phyloP scores from a whole-genome alignment of 208 protist species.

The Trypanosoma platydactyli region DNA sequence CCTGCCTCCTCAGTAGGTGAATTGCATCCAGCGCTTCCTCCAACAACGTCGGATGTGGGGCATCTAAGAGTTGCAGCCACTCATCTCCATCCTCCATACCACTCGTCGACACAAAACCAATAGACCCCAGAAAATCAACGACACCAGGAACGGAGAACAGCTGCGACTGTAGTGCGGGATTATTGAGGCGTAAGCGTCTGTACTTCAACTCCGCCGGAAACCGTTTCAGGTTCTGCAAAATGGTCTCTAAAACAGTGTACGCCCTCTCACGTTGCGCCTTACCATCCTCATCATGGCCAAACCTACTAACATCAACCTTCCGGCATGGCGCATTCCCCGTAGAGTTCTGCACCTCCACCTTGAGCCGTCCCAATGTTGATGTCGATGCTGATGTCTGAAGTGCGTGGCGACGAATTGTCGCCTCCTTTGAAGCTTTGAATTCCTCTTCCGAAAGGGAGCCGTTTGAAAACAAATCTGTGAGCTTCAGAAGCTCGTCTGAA shows the following conservation, averaged over 20 bases:
- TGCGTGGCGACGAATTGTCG: slow-evolving; percentile 30
- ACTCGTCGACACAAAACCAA: slow-evolving; percentile 37
- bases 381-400: background rate
- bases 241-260: slow-evolving; percentile 40
- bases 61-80: slow-evolving; percentile 9
- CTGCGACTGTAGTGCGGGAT: slow-evolving; percentile 37
- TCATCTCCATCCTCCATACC: background rate
- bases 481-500: slow-evolving; percentile 45
- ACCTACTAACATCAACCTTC: slow-evolving; percentile 18
- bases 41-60: slow-evolving; percentile 20
- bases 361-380: background rate
- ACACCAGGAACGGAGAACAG: slow-evolving; percentile 50
- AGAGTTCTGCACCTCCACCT: background rate
- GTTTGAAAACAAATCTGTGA: slow-evolving; percentile 54
- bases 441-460: slow-evolving; percentile 60
- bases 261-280: slow-evolving; percentile 31
- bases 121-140: slow-evolving; percentile 37
- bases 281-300: slow-evolving; percentile 11
- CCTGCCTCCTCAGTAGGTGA: slow-evolving; percentile 15
- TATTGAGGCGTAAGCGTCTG: slow-evolving; percentile 45
- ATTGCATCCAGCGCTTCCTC: slow-evolving; percentile 30
- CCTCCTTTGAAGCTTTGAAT: slow-evolving; percentile 60
- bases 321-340: background rate
- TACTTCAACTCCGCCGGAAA: slow-evolving; percentile 52
- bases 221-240: slow-evolving; percentile 48